Evolutionary conservation across 805 yeast genomes (phyloP).

Genomic region (Nematodospora valgi): DNA sequence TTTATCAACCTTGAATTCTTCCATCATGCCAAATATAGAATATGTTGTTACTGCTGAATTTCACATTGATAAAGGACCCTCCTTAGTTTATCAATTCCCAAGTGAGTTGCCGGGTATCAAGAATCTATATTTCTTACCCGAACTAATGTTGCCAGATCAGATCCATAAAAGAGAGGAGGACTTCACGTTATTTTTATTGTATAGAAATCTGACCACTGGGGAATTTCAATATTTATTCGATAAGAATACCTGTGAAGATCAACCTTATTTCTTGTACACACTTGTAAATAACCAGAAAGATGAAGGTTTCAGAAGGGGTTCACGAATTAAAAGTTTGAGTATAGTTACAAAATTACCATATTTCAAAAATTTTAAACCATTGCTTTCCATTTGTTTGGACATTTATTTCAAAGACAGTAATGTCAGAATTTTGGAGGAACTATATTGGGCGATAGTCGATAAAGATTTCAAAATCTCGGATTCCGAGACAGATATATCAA

Average conservation of each 20-base stretch:
- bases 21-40: conserved; percentile 44
- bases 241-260: conserved; percentile 28
- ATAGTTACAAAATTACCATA: conserved; percentile 52
- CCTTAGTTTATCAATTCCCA: conserved; percentile 50
- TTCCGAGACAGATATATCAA: conserved; percentile 18
- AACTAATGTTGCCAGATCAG: conserved; percentile 61
- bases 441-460: conserved; percentile 30
- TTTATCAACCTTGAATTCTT: too few relatives aligned
- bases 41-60: conserved; percentile 73
- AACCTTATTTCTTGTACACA: conserved; percentile 53
- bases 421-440: conserved; percentile 18
- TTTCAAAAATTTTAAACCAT: conserved; percentile 57
- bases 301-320: conserved; percentile 51
- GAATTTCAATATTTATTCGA: conserved; percentile 37
- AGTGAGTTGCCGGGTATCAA: conserved; percentile 28
- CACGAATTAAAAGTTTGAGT: conserved; percentile 55
- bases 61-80: conserved; percentile 73
- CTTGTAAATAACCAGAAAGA: conserved; percentile 48
- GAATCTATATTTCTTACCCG: conserved; percentile 43
- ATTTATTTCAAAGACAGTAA: conserved; percentile 33
- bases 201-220: conserved; percentile 36
- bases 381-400: conserved; percentile 52
- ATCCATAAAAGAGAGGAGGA: conserved; percentile 56
- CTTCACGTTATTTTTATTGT: conserved; percentile 54
- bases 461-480: conserved; percentile 23